These are phyloP conservation scores for Penicillium polonicum DNA, from an alignment of 2,329 filamentous ascomycete genomes.

Conservation along the genomic window DNA sequence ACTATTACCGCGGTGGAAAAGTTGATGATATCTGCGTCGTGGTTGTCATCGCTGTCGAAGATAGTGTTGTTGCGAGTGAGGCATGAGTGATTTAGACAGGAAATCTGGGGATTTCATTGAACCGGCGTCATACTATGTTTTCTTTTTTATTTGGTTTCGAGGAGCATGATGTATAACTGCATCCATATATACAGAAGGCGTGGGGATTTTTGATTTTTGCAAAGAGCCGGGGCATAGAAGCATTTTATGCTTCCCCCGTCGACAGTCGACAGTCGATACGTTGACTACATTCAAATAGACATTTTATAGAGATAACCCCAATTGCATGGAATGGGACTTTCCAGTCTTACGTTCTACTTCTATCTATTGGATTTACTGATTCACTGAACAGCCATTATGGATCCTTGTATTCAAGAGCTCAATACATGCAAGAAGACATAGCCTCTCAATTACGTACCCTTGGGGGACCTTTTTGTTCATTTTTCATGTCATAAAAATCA, in stretches of 20 bases:
- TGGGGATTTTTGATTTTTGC: neutral
- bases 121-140: neutral
- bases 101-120: neutral
- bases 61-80: slow-evolving; percentile 17
- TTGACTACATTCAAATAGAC: neutral
- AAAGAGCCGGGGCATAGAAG: neutral
- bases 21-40: slow-evolving; percentile 93
- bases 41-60: slow-evolving; percentile 72
- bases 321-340: neutral
- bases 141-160: neutral
- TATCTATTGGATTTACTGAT: neutral
- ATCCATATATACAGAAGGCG: slow-evolving; percentile 3
- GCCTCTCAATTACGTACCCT: neutral
- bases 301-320: neutral
- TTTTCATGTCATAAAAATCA: neutral
- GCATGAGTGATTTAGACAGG: neutral
- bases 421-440: neutral
- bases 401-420: slow-evolving; percentile 1
- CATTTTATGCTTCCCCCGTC: neutral
- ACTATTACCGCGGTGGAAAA: slow-evolving; percentile 89
- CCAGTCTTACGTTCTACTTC: neutral
- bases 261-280: neutral
- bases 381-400: neutral
- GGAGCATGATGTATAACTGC: slow-evolving; percentile 6
- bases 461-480: neutral